phyloP scores from a whole-genome alignment of 2,329 filamentous ascomycete species.

The Xylariaceae sp. region DNA sequence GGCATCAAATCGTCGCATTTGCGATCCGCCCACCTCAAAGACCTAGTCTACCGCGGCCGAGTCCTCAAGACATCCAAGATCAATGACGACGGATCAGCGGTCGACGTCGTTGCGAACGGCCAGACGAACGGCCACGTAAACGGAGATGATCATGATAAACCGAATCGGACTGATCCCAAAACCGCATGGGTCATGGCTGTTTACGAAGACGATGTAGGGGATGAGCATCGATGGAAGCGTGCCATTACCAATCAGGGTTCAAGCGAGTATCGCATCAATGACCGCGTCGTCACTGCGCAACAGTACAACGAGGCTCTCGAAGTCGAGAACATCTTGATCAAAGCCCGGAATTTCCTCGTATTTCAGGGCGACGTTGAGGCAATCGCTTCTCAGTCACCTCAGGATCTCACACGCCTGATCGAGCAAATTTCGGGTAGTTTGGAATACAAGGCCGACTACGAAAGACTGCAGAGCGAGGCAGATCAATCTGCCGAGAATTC shows the following conservation, averaged over 20 bases:
- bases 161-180: slow-evolving; percentile 83
- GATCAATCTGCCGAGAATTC: slow-evolving; percentile 90
- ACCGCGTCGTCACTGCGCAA: slow-evolving; percentile 83
- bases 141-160: slow-evolving; percentile 66
- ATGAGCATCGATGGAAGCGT: slow-evolving; percentile 95
- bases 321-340: slow-evolving; percentile 95
- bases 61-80: slow-evolving; percentile 92
- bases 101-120: slow-evolving; percentile 62
- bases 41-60: slow-evolving; percentile 94
- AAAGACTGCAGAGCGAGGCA: slow-evolving; percentile 82
- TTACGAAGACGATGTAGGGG: slow-evolving; percentile 95
- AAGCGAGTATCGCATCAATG: slow-evolving; percentile 98
- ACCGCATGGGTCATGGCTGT: slow-evolving; percentile 99
- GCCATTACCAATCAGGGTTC: slow-evolving; percentile 86
- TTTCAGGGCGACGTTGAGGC: slow-evolving; percentile 98
- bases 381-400: slow-evolving; percentile 93
- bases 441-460: slow-evolving; percentile 94
- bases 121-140: slow-evolving; percentile 67
- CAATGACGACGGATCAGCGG: slow-evolving; percentile 85
- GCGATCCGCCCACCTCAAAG: slow-evolving; percentile 89
- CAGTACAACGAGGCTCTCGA: slow-evolving; percentile 95
- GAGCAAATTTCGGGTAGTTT: slow-evolving; percentile 97
- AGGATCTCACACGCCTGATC: slow-evolving; percentile 90
- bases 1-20: slow-evolving; percentile 99
- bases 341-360: slow-evolving; percentile 95